These are phyloP conservation scores for Eutypa lata DNA, from an alignment of 2,329 filamentous ascomycete species.

Conservation along the genomic window DNA sequence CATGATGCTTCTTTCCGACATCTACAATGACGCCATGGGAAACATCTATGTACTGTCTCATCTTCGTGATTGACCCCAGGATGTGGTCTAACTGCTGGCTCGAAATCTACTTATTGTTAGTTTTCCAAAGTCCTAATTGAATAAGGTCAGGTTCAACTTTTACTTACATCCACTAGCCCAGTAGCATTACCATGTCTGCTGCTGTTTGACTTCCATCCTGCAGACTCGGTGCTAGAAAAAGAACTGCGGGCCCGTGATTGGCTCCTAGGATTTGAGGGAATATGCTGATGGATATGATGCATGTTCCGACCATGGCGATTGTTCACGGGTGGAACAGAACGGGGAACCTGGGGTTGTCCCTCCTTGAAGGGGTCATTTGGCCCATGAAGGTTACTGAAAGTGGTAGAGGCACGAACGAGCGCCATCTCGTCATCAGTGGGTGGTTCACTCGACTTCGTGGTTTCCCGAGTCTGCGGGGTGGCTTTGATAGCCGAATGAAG, in stretches of 20 bases:
- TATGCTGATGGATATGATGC: conserved; percentile 3
- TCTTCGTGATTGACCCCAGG: conserved; percentile 13
- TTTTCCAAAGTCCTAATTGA: not conserved
- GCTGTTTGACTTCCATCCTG: not conserved
- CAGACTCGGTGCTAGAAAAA: conserved; percentile 3
- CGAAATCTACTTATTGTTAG: conserved; percentile 3
- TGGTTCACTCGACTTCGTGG: conserved; percentile 2
- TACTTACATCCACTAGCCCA: conserved; percentile 8
- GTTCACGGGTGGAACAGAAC: conserved; percentile 11
- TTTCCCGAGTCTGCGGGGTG: conserved; percentile 6
- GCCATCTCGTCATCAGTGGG: conserved; percentile 18
- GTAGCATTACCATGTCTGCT: not conserved
- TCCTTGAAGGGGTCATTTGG: conserved; percentile 10
- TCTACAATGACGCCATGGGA: conserved; percentile 14
- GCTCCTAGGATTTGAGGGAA: not conserved
- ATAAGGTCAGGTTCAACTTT: not conserved
- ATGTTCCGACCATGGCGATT: too few species aligned
- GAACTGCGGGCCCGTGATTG: not conserved
- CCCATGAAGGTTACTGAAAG: conserved; percentile 10
- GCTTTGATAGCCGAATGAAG: conserved; percentile 7
- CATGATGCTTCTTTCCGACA: conserved; percentile 10
- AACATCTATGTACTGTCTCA: conserved; percentile 16
- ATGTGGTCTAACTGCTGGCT: conserved; percentile 8
- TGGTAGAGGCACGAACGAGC: conserved; percentile 17
- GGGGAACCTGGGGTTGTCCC: conserved; percentile 9